Evolutionary conservation across 2,329 filamentous ascomycete species (phyloP), one percentile per base, ranked within the genome.

Genomic region (Raffaelea albimanens): DNA sequence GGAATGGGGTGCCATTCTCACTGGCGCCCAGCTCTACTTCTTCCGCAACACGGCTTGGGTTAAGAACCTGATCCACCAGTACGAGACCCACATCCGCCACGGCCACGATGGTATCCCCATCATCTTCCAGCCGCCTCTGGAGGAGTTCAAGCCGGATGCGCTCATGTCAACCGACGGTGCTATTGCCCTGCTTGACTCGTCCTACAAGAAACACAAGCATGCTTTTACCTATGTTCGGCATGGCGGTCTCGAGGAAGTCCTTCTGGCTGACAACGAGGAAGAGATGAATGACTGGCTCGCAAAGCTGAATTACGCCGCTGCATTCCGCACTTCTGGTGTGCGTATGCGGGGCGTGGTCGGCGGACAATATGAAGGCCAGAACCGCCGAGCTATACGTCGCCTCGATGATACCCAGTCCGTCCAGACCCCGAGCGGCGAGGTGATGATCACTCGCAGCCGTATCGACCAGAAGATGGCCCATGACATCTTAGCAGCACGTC

Each of bases 251-350:
- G 91, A 98, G 59, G 93, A 98, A 61, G 83, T 91, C 1, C 83
- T 98, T 34, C 70, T 97, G 18, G 91, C 93, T 5, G 90, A 96
- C 57, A 88, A 81, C 46, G 93, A 98, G 58, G 72, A 80, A 1
- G 93, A 98, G 58, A 82, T 95, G 75, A 95, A 96, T 58, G 93
- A 98, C 61, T 98, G 93, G 93, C 71, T 98, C 23, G 87, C 86
- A 8, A 93, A 95, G 59, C 76, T 98, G 51, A 98, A 98, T 62
- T 97, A 97, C 61, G 91, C 91, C 31, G 90, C 93, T 9, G 87
- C 93, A 1, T 97, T 97, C 63, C 80, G 88, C 56, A 95, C 89
- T 1, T 87, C 90, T 5, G 90, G 91, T 13, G 88, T 97, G 5
- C 80, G 88, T 40, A 94, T 95, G 73, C 80, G 91, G 56, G 90